Evolutionary conservation across 768 basidiomycete genomes (phyloP).

Genomic region (Termitomyces sp.): DNA sequence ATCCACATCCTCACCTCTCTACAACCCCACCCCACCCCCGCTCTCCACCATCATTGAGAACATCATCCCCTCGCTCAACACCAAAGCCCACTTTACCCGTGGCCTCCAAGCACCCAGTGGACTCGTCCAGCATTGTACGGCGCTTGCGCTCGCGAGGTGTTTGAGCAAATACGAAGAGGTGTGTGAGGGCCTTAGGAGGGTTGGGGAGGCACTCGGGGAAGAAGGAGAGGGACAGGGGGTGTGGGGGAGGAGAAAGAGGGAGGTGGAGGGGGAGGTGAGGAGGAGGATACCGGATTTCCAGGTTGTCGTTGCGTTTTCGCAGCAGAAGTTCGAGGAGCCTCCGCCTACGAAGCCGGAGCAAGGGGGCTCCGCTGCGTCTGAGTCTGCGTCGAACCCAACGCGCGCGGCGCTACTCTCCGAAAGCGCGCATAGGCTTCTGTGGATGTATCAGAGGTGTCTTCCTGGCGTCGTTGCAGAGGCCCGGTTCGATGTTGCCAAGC

Average conservation of each 20-base stretch:
- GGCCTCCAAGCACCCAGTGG: slow-evolving; percentile 70
- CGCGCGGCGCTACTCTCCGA: slow-evolving; percentile 70
- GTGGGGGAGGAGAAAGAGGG: slow-evolving; percentile 66
- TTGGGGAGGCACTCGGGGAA: slow-evolving; percentile 57
- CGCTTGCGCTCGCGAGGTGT: slow-evolving; percentile 72
- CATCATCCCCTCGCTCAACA: slow-evolving; percentile 67
- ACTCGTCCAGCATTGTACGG: slow-evolving; percentile 85
- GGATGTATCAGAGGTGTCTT: slow-evolving; percentile 79
- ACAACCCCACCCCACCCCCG: slow-evolving; percentile 74
- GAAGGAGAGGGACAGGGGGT: slow-evolving; percentile 63
- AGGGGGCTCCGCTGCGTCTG: too few relatives aligned
- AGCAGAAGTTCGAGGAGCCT: slow-evolving; percentile 39
- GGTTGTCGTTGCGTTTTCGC: slow-evolving; percentile 80
- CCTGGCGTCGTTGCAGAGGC: slow-evolving; percentile 74
- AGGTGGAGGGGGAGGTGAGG: slow-evolving; percentile 74
- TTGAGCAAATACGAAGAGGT: slow-evolving; percentile 68
- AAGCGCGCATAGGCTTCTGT: slow-evolving; percentile 74
- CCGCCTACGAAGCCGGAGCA: too few relatives aligned
- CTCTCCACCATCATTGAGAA: slow-evolving; percentile 70
- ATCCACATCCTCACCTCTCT: too few relatives aligned
- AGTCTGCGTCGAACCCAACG: slow-evolving; percentile 22
- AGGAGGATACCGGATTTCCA: slow-evolving; percentile 82
- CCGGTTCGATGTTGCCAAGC: slow-evolving; percentile 82
- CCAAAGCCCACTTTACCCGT: slow-evolving; percentile 74
- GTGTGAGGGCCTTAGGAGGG: slow-evolving; percentile 38